These are phyloP conservation scores for Jackrogersella minutella DNA, from an alignment of 495 filamentous ascomycete genomes.

Conservation along the genomic window DNA sequence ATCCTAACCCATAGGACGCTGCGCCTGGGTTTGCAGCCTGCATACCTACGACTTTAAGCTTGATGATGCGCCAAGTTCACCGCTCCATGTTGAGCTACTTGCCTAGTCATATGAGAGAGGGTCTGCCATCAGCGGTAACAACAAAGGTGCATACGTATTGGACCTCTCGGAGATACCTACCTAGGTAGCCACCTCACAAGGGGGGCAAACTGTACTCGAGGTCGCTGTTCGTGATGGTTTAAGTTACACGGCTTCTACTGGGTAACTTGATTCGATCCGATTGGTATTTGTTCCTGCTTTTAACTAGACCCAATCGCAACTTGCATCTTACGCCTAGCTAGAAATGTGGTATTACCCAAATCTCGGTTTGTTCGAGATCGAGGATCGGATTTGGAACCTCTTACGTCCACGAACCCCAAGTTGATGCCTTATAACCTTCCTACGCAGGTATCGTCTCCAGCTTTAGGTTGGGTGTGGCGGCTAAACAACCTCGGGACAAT, in stretches of 20 bases:
- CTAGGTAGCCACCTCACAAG: neutral
- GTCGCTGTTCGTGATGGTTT: neutral
- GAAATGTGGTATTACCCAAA: neutral
- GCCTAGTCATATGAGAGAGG: neutral
- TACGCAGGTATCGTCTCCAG: conserved; percentile 3
- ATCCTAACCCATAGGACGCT: neutral
- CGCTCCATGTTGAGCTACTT: neutral
- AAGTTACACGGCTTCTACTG: conserved; percentile 3
- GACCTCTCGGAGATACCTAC: neutral
- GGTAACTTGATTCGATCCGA: neutral
- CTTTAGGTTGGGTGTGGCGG: neutral
- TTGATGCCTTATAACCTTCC: conserved; percentile 8
- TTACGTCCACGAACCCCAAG: neutral
- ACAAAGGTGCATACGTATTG: neutral
- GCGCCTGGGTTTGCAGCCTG: neutral
- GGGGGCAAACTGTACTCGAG: neutral
- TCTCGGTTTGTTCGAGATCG: neutral
- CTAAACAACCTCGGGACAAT: neutral
- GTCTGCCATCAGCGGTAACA: neutral
- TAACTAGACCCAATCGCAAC: neutral
- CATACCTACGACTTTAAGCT: neutral
- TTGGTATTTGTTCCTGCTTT: neutral
- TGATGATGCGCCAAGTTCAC: neutral
- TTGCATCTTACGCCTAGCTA: neutral
- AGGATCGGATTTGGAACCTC: neutral